Percentiles rank a stretch among this genome's conserved stretches.
phyloP scores from a whole-genome alignment of 768 basidiomycete species.

The Mycena alexandri region DNA sequence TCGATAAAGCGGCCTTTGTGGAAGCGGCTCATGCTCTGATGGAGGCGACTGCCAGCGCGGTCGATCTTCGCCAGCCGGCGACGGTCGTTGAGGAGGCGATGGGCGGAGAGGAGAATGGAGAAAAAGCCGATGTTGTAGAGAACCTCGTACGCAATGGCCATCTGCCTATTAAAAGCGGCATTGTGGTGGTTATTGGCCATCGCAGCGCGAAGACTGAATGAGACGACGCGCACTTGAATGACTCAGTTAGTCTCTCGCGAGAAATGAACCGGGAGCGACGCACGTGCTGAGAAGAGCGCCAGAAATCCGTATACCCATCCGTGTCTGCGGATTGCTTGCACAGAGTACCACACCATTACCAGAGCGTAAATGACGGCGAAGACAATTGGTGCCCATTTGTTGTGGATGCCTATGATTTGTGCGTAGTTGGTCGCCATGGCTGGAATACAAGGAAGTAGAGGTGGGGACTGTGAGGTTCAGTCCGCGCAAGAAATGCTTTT shows the following conservation, averaged over 20 bases:
- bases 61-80: conserved; percentile 26
- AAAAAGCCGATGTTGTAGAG: conserved; percentile 37
- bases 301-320: conserved; percentile 14
- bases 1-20: conserved; percentile 34
- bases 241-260: neutral
- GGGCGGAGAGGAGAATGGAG: conserved; percentile 35
- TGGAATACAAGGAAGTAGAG: conserved; percentile 2
- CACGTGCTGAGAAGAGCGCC: conserved; percentile 29
- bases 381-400: conserved; percentile 35
- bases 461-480: too few relatives aligned
- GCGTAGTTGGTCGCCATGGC: conserved; percentile 34
- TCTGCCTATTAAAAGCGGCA: conserved; percentile 26
- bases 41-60: neutral
- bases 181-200: conserved; percentile 34
- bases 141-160: conserved; percentile 33
- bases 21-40: conserved; percentile 8
- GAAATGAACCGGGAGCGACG: neutral
- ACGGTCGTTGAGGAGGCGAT: conserved; percentile 34
- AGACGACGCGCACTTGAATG: conserved; percentile 32
- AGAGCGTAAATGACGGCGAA: conserved; percentile 31
- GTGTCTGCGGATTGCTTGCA: conserved; percentile 24
- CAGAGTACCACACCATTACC: conserved; percentile 31
- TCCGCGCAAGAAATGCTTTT: too few relatives aligned
- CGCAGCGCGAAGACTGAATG: conserved; percentile 32
- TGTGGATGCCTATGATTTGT: conserved; percentile 31